Percentiles rank a stretch among this genome's conserved stretches.
Conservation (phyloP, 2,329 filamentous ascomycete species). For the Colletotrichum sp. region DNA sequence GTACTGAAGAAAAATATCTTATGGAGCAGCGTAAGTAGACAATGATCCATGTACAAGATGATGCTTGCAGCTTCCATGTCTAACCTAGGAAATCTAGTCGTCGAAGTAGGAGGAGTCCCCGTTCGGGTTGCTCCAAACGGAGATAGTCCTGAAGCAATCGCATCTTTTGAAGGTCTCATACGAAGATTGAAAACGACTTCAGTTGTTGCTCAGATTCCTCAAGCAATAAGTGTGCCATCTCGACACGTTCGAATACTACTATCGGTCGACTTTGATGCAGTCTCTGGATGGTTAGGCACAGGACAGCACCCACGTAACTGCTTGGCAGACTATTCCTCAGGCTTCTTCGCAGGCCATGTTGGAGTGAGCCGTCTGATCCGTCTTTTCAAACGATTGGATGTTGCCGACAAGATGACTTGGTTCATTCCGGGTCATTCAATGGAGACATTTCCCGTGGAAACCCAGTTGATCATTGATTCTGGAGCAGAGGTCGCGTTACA, state of each 20-base stretch:
- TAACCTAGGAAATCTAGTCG: not conserved
- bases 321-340: slow-evolving; percentile 52
- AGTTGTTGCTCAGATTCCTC: not conserved
- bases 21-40: not conserved
- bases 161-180: not conserved
- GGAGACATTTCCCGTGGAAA: slow-evolving; percentile 51
- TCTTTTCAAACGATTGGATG: slow-evolving; percentile 45
- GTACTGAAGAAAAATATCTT: not conserved
- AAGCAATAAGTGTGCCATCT: not conserved
- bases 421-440: slow-evolving; percentile 56
- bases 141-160: not conserved
- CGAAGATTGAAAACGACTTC: not conserved
- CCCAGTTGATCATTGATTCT: slow-evolving; percentile 42
- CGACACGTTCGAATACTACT: slow-evolving; percentile 31
- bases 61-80: not conserved
- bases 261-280: slow-evolving; percentile 56
- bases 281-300: slow-evolving; percentile 59
- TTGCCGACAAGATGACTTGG: slow-evolving; percentile 54
- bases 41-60: not conserved
- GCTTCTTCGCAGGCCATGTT: slow-evolving; percentile 55
- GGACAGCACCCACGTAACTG: slow-evolving; percentile 53
- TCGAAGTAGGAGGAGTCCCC: not conserved
- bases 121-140: not conserved
- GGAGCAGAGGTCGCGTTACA: slow-evolving; percentile 53
- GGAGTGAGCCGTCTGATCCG: slow-evolving; percentile 55